phyloP scores from a whole-genome alignment of 2,329 filamentous ascomycete genomes.

The Arthrobotrys pseudoclavata region DNA sequence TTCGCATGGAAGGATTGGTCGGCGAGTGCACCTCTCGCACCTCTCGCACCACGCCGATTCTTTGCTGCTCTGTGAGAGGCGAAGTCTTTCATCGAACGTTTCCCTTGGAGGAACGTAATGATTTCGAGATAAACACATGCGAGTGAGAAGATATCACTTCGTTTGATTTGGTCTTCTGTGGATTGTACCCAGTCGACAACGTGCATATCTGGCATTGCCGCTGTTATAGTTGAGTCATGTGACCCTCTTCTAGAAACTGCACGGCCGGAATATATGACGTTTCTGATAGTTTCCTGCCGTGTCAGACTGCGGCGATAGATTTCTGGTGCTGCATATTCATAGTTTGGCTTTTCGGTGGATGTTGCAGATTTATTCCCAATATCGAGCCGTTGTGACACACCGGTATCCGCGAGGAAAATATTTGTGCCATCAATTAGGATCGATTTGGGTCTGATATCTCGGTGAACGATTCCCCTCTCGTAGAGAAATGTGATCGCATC shows the following conservation, averaged over 20 bases:
- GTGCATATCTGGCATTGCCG: slow-evolving; percentile 39
- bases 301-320: slow-evolving; percentile 66
- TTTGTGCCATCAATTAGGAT: slow-evolving; percentile 76
- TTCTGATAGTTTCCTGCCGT: slow-evolving; percentile 49
- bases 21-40: slow-evolving; percentile 72
- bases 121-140: slow-evolving; percentile 80
- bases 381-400: slow-evolving; percentile 56
- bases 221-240: slow-evolving; percentile 38
- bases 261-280: slow-evolving; percentile 52
- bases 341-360: slow-evolving; percentile 75
- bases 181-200: slow-evolving; percentile 57
- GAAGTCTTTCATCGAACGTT: slow-evolving; percentile 74
- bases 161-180: slow-evolving; percentile 65
- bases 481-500: slow-evolving; percentile 80
- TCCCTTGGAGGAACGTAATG: slow-evolving; percentile 78
- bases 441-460: slow-evolving; percentile 78
- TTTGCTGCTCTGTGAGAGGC: slow-evolving; percentile 76
- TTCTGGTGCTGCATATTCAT: slow-evolving; percentile 81
- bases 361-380: slow-evolving; percentile 41
- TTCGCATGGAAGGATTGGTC: slow-evolving; percentile 82
- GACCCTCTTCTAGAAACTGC: slow-evolving; percentile 46
- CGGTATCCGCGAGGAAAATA: slow-evolving; percentile 76
- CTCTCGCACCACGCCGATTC: slow-evolving; percentile 67
- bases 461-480: slow-evolving; percentile 74
- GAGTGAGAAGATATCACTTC: slow-evolving; percentile 79